Percentiles rank a stretch among this genome's conserved stretches.
Evolutionary conservation across 495 filamentous ascomycete species (phyloP).

Genomic region (Rhypophila decipiens): DNA sequence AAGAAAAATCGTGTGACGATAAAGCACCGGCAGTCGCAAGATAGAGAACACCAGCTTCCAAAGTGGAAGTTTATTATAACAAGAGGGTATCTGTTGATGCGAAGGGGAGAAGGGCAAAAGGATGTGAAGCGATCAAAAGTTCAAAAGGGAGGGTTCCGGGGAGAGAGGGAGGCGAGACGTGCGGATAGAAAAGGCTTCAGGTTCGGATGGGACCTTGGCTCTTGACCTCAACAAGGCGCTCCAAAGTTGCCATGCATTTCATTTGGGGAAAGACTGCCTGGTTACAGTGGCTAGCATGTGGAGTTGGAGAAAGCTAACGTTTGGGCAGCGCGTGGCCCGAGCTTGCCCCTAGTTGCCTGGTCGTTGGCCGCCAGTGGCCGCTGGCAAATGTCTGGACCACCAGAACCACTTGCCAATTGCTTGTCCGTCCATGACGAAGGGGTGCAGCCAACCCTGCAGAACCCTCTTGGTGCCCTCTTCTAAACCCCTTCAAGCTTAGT

Average conservation of each 20-base stretch:
- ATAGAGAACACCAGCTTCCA: background rate
- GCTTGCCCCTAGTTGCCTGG: too few relatives aligned
- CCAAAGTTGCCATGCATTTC: background rate
- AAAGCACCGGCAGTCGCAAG: too few relatives aligned
- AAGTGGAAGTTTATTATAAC: background rate
- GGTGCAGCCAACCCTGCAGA: background rate
- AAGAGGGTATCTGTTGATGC: background rate
- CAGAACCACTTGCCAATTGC: too few relatives aligned
- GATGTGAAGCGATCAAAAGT: background rate
- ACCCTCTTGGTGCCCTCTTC: background rate
- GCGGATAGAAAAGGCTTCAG: background rate
- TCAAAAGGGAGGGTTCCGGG: background rate
- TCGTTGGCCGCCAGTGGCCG: too few relatives aligned
- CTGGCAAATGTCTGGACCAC: too few relatives aligned
- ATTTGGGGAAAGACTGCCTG: background rate
- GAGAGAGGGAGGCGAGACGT: background rate
- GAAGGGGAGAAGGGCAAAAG: background rate
- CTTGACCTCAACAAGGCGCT: background rate
- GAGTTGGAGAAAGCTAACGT: too few relatives aligned
- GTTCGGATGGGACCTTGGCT: too few relatives aligned
- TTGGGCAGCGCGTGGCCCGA: too few relatives aligned
- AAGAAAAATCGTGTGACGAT: too few relatives aligned
- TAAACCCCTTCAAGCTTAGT: background rate
- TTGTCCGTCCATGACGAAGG: background rate
- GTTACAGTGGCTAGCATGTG: too few relatives aligned